Conservation (phyloP, 805 yeast species). For the Starmera amethionina region DNA sequence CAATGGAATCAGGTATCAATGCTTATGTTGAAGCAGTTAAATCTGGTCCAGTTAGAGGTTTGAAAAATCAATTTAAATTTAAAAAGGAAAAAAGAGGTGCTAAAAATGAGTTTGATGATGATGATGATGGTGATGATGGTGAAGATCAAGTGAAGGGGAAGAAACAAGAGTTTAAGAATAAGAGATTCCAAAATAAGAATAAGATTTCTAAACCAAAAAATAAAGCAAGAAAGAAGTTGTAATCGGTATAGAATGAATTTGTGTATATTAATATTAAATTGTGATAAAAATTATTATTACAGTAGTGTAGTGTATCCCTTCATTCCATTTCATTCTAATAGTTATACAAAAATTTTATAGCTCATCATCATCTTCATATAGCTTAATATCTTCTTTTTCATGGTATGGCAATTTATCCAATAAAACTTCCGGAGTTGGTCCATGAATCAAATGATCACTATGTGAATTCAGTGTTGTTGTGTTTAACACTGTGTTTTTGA, state of each 20-base stretch:
- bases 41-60: constrained; percentile 91
- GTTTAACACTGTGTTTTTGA: constrained; percentile 13
- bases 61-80: constrained; percentile 81
- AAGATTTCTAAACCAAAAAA: constrained; percentile 15
- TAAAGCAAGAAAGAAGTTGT: constrained; percentile 16
- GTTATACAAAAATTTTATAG: no score
- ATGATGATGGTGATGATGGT: constrained; percentile 29
- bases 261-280: no score
- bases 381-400: background rate
- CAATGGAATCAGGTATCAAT: constrained; percentile 55
- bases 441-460: constrained; percentile 10
- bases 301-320: no score
- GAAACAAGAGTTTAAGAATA: constrained; percentile 10
- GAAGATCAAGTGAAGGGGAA: constrained; percentile 15
- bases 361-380: background rate
- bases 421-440: constrained; percentile 9
- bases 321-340: no score
- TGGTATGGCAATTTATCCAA: constrained; percentile 10
- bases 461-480: constrained; percentile 2
- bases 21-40: constrained; percentile 92
- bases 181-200: constrained; percentile 17
- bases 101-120: constrained; percentile 45
- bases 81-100: constrained; percentile 50
- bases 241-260: background rate
- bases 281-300: no score